Evolutionary conservation across 352 stramenopile genomes (phyloP), one percentile per base, ranked within the genome.

Genomic region (Thraustotheca clavata): DNA sequence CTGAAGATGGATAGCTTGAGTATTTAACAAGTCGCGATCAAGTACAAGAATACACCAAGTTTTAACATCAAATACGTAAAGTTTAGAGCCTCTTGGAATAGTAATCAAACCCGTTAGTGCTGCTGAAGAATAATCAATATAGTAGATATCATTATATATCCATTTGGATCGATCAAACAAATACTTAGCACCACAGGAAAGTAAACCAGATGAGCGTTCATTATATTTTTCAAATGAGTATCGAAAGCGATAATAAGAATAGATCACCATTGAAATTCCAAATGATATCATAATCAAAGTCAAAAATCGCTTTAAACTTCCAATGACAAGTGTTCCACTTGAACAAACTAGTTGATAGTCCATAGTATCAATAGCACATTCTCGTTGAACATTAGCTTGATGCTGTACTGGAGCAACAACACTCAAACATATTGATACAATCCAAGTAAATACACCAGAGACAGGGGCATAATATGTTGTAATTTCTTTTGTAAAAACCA

Each of bases 1-100:
- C n/a, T n/a, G n/a, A n/a, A n/a, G n/a, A n/a, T n/a, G n/a, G n/a
- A n/a, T n/a, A n/a, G n/a, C n/a, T n/a, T n/a, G n/a, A n/a, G n/a
- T n/a, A n/a, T n/a, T n/a, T n/a, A n/a, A n/a, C n/a, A n/a, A n/a
- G n/a, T n/a, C 7, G 43, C n/a, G 43, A 2, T 3, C 1, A 2
- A 60, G 18, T 22, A 60, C 50, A 20, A 54, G 32, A 12, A 54
- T 33, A 7, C 57, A 32, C 57, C 57, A 65, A 12, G 40, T 38
- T 32, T 65, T 65, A 24, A 54, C 43, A 22, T 65, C 57, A 39
- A 65, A 55, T 8, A 65, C 20, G 18, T 54, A 54, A 6, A 65
- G 6, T 7, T n/a, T 32, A 5, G 26, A 29, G 4, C 34, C 2
- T 9, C 14, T 20, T 29, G 29, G 4, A 12, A 55, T 5, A 4